Conservation (phyloP, 2,329 filamentous ascomycete genomes). For the Didymellaceae sp. region DNA sequence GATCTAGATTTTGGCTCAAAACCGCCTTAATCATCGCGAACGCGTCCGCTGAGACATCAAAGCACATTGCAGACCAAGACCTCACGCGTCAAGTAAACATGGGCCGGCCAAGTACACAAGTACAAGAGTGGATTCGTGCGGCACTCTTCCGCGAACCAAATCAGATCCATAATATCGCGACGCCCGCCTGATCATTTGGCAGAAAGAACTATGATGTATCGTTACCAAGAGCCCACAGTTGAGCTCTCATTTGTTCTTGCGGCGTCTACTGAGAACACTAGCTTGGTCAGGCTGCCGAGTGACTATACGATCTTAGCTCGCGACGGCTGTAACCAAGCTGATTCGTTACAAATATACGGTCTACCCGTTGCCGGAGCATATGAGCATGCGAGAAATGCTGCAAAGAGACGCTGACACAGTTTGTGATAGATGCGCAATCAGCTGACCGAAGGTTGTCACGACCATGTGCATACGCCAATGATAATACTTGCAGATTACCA, state of each 20-base stretch:
- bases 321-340: neutral
- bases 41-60: neutral
- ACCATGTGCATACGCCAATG: neutral
- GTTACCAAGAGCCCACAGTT: neutral
- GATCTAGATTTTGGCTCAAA: neutral
- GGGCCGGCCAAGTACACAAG: neutral
- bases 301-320: neutral
- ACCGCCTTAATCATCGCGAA: neutral
- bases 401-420: neutral
- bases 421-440: neutral
- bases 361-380: neutral
- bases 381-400: neutral
- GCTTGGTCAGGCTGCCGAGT: neutral
- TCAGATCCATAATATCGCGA: neutral
- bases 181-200: neutral
- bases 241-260: neutral
- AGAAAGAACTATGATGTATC: neutral
- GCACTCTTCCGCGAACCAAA: neutral
- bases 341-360: neutral
- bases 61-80: neutral
- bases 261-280: neutral
- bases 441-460: neutral
- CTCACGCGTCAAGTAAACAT: too few relatives aligned
- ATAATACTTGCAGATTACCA: too few relatives aligned
- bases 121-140: neutral